These are phyloP conservation scores for Grosmannia huntii DNA, from an alignment of 2,329 filamentous ascomycete species.

Conservation along the genomic window DNA sequence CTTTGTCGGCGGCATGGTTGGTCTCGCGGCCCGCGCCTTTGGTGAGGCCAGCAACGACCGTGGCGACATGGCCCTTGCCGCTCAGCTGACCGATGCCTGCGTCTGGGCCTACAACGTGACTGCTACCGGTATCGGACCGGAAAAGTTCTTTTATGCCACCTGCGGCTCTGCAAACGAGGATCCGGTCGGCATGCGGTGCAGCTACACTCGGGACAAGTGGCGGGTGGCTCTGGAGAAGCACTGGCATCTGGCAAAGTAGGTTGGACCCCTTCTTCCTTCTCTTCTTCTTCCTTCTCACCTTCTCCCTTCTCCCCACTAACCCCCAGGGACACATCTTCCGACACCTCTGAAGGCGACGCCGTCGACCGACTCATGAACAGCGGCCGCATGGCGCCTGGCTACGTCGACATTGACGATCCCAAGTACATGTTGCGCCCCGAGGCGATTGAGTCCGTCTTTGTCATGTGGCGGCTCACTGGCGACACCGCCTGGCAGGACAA, in stretches of 20 bases:
- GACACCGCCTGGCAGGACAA: slow-evolving; percentile 51
- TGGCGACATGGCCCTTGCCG: slow-evolving; percentile 42
- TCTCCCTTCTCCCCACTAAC: not conserved
- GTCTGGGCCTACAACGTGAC: slow-evolving; percentile 50
- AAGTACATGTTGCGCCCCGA: slow-evolving; percentile 60
- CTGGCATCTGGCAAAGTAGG: slow-evolving; percentile 4
- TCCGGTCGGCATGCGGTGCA: slow-evolving; percentile 14
- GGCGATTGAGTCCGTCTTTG: slow-evolving; percentile 69
- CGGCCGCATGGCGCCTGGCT: slow-evolving; percentile 38
- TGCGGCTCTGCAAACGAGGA: slow-evolving; percentile 17
- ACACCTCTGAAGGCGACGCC: not conserved
- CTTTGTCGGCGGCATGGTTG: slow-evolving; percentile 55
- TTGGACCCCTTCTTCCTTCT: no score
- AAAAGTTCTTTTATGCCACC: slow-evolving; percentile 38
- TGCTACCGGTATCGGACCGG: slow-evolving; percentile 47
- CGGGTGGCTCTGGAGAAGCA: slow-evolving; percentile 11
- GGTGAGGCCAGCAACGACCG: slow-evolving; percentile 28
- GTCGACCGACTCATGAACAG: slow-evolving; percentile 25
- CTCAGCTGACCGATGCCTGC: slow-evolving; percentile 49
- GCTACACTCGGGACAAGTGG: slow-evolving; percentile 16
- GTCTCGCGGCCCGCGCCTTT: slow-evolving; percentile 46
- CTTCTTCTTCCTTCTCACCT: no score
- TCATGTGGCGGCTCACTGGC: slow-evolving; percentile 63
- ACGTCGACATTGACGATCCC: slow-evolving; percentile 39
- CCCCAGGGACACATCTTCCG: not conserved